Base-by-base conservation (phyloP, 345 rosid species). In the Bruguiera parviflora region DNA sequence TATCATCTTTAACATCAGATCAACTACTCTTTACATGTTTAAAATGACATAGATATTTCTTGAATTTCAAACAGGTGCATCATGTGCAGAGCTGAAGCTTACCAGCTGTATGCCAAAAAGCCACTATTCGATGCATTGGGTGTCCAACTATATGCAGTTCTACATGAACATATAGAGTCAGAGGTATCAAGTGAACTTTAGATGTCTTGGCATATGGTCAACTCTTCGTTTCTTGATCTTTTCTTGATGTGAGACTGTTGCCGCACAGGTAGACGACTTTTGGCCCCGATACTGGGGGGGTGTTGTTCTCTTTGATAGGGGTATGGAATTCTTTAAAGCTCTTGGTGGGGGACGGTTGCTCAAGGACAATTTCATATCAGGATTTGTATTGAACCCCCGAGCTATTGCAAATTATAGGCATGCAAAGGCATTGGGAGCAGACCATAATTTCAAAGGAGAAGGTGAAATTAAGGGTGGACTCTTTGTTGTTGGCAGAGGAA, bases 281-380 rank as follows among this genome's bases (percentile, higher is more conserved):
- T 85, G 95, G 91, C 95, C 91, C 8, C 75, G 86, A 24, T 89
- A 87, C 61, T 89, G 91, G 89, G 91, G 91, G 0, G 89, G 91
- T 8, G 77, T 68, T 25, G 85, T 85, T 57, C 63, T 78, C 69
- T 73, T 65, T 16, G 91, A 89, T 61, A 78, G 73, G 24, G 64
- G 73, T n/a, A 81, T 78, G 87, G 86, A 78, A 43, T 85, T 87
- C 81, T 85, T 86, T 79, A 84, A 82, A 73, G 86, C 95, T 51
- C 86, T 89, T 4, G 91, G 89, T 5, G 88, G 88, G 15, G 91
- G 91, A 57, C 75, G 75, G 61, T 71, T 88, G 60, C 82, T 82
- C 6, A 88, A 86, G 72, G 89, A 86, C 43, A 88, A 81, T 73
- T 82, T 86, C 80, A 31, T 86, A 62, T 79, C 91, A 25, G 89